A percentile compares a stretch with the other conserved stretches of the same genome.
phyloP scores from a whole-genome alignment of 805 yeast genomes.

The Wickerhamomyces chambardii region DNA sequence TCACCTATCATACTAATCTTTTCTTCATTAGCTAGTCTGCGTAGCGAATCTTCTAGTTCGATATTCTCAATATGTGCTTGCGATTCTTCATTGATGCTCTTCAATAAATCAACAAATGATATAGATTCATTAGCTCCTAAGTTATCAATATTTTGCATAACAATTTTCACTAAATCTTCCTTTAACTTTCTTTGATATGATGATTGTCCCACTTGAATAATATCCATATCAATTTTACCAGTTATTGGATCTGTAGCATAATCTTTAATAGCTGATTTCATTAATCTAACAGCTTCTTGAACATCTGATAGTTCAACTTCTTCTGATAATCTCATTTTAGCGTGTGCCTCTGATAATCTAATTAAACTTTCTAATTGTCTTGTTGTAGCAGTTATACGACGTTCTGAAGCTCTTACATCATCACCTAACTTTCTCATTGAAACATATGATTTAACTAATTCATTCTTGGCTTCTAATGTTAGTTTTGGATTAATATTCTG shows the following conservation, averaged over 20 bases:
- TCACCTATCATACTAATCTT: conserved; percentile 63
- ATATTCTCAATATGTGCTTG: conserved; percentile 57
- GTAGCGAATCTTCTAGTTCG: conserved; percentile 61
- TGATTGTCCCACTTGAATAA: conserved; percentile 94
- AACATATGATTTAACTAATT: conserved; percentile 81
- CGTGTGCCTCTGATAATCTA: conserved; percentile 92
- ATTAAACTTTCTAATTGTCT: conserved; percentile 96
- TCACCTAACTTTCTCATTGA: conserved; percentile 94
- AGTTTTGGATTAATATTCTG: conserved; percentile 75
- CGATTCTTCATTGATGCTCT: conserved; percentile 57
- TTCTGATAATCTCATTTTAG: conserved; percentile 81
- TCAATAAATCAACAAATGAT: conserved; percentile 48
- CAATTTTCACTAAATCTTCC: conserved; percentile 60
- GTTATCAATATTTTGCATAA: conserved; percentile 45
- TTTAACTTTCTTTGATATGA: conserved; percentile 73
- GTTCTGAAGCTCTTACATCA: conserved; percentile 77
- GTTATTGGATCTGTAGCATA: conserved; percentile 97
- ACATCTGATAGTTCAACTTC: conserved; percentile 77
- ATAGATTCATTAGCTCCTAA: conserved; percentile 26
- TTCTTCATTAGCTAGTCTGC: conserved; percentile 64
- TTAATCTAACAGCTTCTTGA: conserved; percentile 85
- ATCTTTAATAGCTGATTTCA: conserved; percentile 90
- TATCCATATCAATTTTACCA: conserved; percentile 95
- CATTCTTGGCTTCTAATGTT: conserved; percentile 73
- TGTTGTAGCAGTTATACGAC: conserved; percentile 95